Conservation (phyloP, 352 stramenopile genomes). For the Pythium biforme region DNA sequence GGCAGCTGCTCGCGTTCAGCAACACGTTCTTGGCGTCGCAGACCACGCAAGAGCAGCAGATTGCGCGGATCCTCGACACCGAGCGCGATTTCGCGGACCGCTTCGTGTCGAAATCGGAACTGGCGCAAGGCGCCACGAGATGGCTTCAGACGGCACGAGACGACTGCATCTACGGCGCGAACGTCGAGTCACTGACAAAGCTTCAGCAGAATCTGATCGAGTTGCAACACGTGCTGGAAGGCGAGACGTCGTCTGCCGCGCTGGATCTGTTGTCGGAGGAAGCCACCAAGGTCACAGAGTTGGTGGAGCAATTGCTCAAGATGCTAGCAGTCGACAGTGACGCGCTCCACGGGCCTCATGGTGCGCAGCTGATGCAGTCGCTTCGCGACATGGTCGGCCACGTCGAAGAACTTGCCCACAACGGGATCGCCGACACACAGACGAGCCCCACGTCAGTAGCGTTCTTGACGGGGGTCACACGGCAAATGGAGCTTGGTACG, state of each 20-base stretch:
- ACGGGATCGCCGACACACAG: slow-evolving; percentile 7
- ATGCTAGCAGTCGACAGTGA: slow-evolving; percentile 19
- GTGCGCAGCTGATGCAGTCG: slow-evolving; percentile 40
- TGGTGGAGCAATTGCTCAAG: slow-evolving; percentile 26
- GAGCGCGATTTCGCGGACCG: slow-evolving; percentile 25
- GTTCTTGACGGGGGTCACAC: slow-evolving; percentile 44
- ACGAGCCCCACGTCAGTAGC: slow-evolving; percentile 7
- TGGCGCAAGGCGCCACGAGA: slow-evolving; percentile 27
- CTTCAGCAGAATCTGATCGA: slow-evolving; percentile 35
- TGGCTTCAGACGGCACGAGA: slow-evolving; percentile 53
- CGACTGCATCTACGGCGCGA: slow-evolving; percentile 56
- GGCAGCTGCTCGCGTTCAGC: slow-evolving; percentile 25
- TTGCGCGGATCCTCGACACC: slow-evolving; percentile 22
- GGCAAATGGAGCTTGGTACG: slow-evolving; percentile 61
- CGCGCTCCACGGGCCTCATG: slow-evolving; percentile 15
- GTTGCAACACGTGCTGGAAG: slow-evolving; percentile 33
- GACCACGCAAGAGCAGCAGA: slow-evolving; percentile 33
- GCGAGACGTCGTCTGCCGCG: slow-evolving; percentile 28
- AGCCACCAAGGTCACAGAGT: slow-evolving; percentile 31
- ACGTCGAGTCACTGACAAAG: slow-evolving; percentile 27
- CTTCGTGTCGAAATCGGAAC: slow-evolving; percentile 29
- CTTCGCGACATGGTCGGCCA: slow-evolving; percentile 39
- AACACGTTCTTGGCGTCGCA: slow-evolving; percentile 28
- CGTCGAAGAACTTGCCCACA: slow-evolving; percentile 36
- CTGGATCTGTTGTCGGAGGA: slow-evolving; percentile 35